Percentiles rank a stretch among this genome's conserved stretches.
Conservation (phyloP, 108 stramenopile genomes). For the Schizochytrium sp. region DNA sequence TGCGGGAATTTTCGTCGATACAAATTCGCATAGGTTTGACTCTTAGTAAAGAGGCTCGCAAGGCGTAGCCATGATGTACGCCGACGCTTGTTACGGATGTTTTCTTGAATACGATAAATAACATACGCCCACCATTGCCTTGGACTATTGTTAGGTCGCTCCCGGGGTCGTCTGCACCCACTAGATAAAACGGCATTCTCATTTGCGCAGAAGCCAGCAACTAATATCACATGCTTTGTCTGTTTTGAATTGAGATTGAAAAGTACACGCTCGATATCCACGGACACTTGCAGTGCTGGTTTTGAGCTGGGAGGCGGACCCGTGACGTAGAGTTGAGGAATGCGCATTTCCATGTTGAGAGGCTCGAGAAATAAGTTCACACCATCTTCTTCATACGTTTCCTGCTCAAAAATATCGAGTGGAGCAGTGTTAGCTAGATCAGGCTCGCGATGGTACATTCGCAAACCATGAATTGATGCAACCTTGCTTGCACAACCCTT, state of each 20-base stretch:
- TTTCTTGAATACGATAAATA: not conserved
- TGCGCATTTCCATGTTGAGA: not conserved
- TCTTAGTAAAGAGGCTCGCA: not conserved
- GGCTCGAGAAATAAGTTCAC: not conserved
- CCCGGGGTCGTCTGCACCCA: not conserved
- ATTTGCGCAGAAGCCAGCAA: not conserved
- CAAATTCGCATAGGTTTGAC: not conserved
- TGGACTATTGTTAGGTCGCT: not conserved
- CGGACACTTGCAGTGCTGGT: not conserved
- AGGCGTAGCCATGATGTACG: not conserved
- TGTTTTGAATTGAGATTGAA: not conserved
- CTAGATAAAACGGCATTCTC: not conserved
- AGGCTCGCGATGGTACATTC: slow-evolving; percentile 16
- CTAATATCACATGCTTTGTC: not conserved
- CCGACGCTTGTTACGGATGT: not conserved
- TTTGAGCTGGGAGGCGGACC: not conserved
- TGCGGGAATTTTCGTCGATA: not conserved
- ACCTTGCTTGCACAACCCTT: not conserved
- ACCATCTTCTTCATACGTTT: not conserved
- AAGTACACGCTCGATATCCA: not conserved
- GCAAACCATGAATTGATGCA: not conserved
- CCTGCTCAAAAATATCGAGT: not conserved
- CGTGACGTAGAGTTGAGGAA: not conserved
- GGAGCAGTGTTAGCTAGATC: not conserved
- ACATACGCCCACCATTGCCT: not conserved